phyloP scores from a whole-genome alignment of 768 basidiomycete genomes.

The Aureoboletus auriporus region DNA sequence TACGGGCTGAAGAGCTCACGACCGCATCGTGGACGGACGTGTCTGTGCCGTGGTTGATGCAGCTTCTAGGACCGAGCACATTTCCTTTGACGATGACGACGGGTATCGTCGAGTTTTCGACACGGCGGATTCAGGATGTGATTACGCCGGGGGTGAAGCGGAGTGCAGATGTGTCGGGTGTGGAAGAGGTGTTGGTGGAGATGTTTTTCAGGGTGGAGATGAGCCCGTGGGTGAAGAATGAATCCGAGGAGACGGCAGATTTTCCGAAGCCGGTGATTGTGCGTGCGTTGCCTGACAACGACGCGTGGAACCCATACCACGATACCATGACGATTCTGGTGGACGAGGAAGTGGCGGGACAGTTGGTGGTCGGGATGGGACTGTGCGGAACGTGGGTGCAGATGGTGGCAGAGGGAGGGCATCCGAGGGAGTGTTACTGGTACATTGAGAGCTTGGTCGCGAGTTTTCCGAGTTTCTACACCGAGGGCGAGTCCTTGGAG shows the following conservation, averaged over 20 bases:
- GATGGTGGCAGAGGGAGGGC: slow-evolving; percentile 15
- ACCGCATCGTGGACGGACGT: slow-evolving; percentile 28
- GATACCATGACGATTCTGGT: slow-evolving; percentile 30
- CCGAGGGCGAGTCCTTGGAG: slow-evolving; percentile 10
- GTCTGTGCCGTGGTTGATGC: slow-evolving; percentile 28
- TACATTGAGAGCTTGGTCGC: slow-evolving; percentile 52
- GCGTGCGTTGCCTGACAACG: slow-evolving; percentile 24
- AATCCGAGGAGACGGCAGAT: slow-evolving; percentile 33
- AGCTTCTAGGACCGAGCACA: slow-evolving; percentile 49
- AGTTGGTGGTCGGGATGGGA: slow-evolving; percentile 28
- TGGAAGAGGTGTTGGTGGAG: slow-evolving; percentile 42
- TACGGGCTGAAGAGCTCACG: slow-evolving; percentile 20
- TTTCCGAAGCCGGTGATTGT: slow-evolving; percentile 33
- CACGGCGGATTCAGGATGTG: slow-evolving; percentile 52
- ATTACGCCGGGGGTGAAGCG: slow-evolving; percentile 28
- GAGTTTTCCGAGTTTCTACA: slow-evolving; percentile 49
- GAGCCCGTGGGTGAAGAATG: slow-evolving; percentile 43
- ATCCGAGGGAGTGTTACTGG: slow-evolving; percentile 40
- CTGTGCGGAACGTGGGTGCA: slow-evolving; percentile 36
- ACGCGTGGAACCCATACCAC: slow-evolving; percentile 35
- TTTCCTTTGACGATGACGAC: slow-evolving; percentile 57
- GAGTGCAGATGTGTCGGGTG: slow-evolving; percentile 6
- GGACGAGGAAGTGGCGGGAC: slow-evolving; percentile 7
- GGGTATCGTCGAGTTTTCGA: slow-evolving; percentile 61
- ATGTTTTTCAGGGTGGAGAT: slow-evolving; percentile 46